Conservation (phyloP, 768 basidiomycete genomes). For the Dioszegia hungarica region DNA sequence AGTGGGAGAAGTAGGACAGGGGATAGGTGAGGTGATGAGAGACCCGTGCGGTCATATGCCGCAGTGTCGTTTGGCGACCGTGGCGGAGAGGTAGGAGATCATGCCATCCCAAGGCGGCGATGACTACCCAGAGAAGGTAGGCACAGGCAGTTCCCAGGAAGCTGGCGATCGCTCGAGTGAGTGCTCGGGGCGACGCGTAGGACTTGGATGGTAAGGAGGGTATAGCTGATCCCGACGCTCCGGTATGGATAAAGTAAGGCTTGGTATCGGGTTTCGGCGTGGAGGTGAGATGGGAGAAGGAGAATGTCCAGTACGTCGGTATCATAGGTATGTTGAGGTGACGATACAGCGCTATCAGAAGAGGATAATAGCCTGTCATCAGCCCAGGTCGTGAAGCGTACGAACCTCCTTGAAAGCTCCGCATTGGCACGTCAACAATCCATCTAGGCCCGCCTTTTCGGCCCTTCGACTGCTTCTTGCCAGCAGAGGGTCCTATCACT, state of each 20-base stretch:
- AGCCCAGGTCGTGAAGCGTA: not conserved
- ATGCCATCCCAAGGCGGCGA: constrained; percentile 39
- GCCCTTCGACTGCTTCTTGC: too few relatives aligned
- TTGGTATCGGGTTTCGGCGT: constrained; percentile 50
- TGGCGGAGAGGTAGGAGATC: constrained; percentile 48
- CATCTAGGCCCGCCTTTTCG: constrained; percentile 37
- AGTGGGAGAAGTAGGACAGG: constrained; percentile 38
- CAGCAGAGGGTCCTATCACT: constrained; percentile 13
- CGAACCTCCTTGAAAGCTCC: constrained; percentile 72
- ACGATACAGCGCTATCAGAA: constrained; percentile 64
- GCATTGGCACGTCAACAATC: constrained; percentile 72
- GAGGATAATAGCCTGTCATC: constrained; percentile 63
- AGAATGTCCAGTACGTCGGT: constrained; percentile 62
- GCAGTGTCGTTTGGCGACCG: constrained; percentile 52
- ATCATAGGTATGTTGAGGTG: constrained; percentile 60
- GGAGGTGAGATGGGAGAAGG: constrained; percentile 57
- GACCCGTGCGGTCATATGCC: constrained; percentile 42
- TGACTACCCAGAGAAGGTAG: constrained; percentile 47
- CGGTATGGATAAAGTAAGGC: constrained; percentile 66
- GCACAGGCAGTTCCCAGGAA: constrained; percentile 52
- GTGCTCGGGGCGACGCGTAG: constrained; percentile 6
- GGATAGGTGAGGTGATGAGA: constrained; percentile 15
- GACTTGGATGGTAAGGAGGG: constrained; percentile 50
- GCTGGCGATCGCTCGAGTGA: constrained; percentile 2
- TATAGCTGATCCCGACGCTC: constrained; percentile 56